Evolutionary conservation across 2,329 filamentous ascomycete genomes (phyloP).

Genomic region (Zarea fungicola): DNA sequence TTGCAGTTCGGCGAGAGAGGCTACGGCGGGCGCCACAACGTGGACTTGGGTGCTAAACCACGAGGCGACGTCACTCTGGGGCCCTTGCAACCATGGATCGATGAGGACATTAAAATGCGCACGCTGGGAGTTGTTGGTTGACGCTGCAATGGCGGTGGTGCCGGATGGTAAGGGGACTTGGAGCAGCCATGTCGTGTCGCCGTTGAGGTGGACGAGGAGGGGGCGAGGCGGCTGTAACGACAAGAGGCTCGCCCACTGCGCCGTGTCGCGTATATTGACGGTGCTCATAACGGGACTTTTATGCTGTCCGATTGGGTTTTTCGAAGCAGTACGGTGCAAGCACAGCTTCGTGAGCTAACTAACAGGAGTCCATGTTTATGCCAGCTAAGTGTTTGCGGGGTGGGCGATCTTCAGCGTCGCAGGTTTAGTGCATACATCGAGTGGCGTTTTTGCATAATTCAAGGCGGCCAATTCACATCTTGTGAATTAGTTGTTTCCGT

Average conservation of each 20-base stretch:
- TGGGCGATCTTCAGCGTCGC: background rate
- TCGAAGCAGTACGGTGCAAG: too few species aligned
- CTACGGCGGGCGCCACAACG: slow-evolving; percentile 46
- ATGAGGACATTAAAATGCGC: slow-evolving; percentile 58
- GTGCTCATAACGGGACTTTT: background rate
- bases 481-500: too few species aligned
- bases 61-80: slow-evolving; percentile 56
- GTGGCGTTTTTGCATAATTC: background rate
- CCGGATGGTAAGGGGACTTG: slow-evolving; percentile 49
- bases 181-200: slow-evolving; percentile 63
- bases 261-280: slow-evolving; percentile 14
- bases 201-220: slow-evolving; percentile 60
- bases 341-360: background rate
- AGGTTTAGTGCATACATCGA: too few species aligned
- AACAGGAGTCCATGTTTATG: background rate
- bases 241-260: slow-evolving; percentile 19
- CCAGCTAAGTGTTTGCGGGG: background rate
- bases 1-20: slow-evolving; percentile 51
- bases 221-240: slow-evolving; percentile 21
- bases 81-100: slow-evolving; percentile 60
- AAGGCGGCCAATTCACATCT: too few species aligned
- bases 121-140: slow-evolving; percentile 23
- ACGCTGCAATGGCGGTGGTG: background rate
- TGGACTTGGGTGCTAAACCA: slow-evolving; percentile 66
- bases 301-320: too few species aligned